Base-by-base conservation (phyloP, 768 basidiomycete species). In the Pisolithus albus region DNA sequence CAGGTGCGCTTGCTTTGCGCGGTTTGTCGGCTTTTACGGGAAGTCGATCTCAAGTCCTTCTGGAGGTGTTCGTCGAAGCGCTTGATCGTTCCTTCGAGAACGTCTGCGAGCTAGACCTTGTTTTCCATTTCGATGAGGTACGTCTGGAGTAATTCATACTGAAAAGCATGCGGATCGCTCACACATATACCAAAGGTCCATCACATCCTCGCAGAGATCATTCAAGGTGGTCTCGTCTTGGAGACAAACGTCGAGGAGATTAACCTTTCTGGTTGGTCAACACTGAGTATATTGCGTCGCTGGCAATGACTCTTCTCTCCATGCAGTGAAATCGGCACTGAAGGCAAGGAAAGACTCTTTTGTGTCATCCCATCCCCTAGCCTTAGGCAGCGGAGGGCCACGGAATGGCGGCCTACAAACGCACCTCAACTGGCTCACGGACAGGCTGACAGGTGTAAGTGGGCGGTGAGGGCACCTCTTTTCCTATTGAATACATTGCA, bases 121-220 rank as follows among this genome's bases (percentile, higher is more conserved):
- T 99, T 47, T 99, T 98, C 68, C 94, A 97, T 67, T 99, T 97
- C 62, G 96, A 98, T 66, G 93, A 98, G 77, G 94, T 91, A 58
- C 30, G 77, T 57, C 39, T 18, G 15, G 21, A 16, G 21, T 1
- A 13, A 21, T 42, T 40, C 21, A 28, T 40, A 18, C 23, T 16
- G 10, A 46, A 44, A 36, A 15, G 21, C 36, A 5, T 23, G 24
- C 52, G 46, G 43, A 24, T 61, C 38, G 51, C 42, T 36, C n/a
- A 39, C 23, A 50, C 7, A 41, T 7, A 3, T n/a, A 15, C 10
- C 13, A 2, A 60, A 95, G 92, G 94, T 88, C 4, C 94, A 98
- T 62, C 88, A 95, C 58, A 92, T 97, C 49, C 79, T 99, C 43
- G 77, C 86, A n/a, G 96, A 98, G 69, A 84, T 98, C 48, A 90